Conservation (phyloP, 2,329 filamentous ascomycete genomes). For the Didymella arachidicola region DNA sequence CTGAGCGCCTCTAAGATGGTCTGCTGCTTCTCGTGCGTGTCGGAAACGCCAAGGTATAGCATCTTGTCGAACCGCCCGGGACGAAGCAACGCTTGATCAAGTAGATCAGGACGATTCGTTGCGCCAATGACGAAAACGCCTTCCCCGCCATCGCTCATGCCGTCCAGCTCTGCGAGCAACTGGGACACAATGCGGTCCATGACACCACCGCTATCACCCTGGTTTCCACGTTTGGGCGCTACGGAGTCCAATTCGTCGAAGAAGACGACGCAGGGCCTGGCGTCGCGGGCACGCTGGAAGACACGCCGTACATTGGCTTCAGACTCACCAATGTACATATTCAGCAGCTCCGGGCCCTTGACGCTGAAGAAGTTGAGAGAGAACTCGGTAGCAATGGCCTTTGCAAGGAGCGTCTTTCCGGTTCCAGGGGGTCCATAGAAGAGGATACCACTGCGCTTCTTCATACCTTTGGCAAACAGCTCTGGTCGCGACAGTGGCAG, state of each 20-base stretch:
- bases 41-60: slow-evolving; percentile 94
- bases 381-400: slow-evolving; percentile 92
- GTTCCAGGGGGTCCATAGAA: slow-evolving; percentile 93
- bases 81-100: slow-evolving; percentile 87
- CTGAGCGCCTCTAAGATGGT: slow-evolving; percentile 94
- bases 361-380: slow-evolving; percentile 94
- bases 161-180: slow-evolving; percentile 91
- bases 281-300: slow-evolving; percentile 86
- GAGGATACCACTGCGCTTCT: slow-evolving; percentile 92
- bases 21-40: slow-evolving; percentile 95
- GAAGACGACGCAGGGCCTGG: slow-evolving; percentile 87
- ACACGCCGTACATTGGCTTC: slow-evolving; percentile 91
- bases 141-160: slow-evolving; percentile 93
- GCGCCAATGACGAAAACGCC: slow-evolving; percentile 93
- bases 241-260: slow-evolving; percentile 94
- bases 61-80: slow-evolving; percentile 98
- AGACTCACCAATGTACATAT: slow-evolving; percentile 96
- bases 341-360: slow-evolving; percentile 88
- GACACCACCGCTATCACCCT: slow-evolving; percentile 95
- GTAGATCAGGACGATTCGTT: slow-evolving; percentile 90
- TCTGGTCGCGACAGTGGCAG: slow-evolving; percentile 90
- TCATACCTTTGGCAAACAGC: slow-evolving; percentile 96
- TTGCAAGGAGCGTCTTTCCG: slow-evolving; percentile 90
- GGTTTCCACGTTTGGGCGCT: slow-evolving; percentile 94
- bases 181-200: slow-evolving; percentile 99